phyloP scores from a whole-genome alignment of 75 land plant species.

The Adiantum capillusveneris region DNA sequence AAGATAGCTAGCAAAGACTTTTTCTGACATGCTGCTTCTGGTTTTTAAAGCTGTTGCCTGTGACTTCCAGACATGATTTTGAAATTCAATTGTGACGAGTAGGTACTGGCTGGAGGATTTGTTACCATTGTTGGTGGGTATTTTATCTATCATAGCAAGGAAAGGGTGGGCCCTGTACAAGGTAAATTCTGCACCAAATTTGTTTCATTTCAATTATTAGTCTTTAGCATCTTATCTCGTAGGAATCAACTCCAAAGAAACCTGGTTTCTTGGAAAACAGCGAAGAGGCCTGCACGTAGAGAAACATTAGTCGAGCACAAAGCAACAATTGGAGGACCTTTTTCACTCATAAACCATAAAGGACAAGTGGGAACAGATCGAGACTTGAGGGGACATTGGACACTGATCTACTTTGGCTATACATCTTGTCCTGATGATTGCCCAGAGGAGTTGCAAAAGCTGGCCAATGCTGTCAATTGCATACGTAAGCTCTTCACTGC shows the following conservation, averaged over 20 bases:
- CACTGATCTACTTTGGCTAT: slow-evolving; percentile 69
- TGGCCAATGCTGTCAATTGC: slow-evolving; percentile 41
- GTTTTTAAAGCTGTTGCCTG: too few relatives aligned
- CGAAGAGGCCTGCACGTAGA: not conserved
- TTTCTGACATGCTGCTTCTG: too few relatives aligned
- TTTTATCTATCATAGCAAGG: not conserved
- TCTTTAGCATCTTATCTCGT: not conserved
- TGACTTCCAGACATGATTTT: too few relatives aligned
- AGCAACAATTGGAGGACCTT: slow-evolving; percentile 64
- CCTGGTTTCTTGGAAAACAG: not conserved
- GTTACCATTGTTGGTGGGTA: not conserved
- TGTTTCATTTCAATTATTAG: not conserved
- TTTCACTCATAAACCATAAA: slow-evolving; percentile 36
- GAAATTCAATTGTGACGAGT: too few relatives aligned
- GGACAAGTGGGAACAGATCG: slow-evolving; percentile 34
- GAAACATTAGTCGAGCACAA: not conserved
- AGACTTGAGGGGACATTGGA: slow-evolving; percentile 52
- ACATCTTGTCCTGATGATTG: slow-evolving; percentile 78
- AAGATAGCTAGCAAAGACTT: too few relatives aligned
- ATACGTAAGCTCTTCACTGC: too few relatives aligned
- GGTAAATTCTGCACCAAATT: not conserved
- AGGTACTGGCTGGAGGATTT: not conserved
- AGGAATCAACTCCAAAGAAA: not conserved
- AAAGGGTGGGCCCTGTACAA: not conserved
- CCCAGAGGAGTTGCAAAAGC: slow-evolving; percentile 51